phyloP scores from a whole-genome alignment of 495 filamentous ascomycete species.

The Penicillium riverlandense region DNA sequence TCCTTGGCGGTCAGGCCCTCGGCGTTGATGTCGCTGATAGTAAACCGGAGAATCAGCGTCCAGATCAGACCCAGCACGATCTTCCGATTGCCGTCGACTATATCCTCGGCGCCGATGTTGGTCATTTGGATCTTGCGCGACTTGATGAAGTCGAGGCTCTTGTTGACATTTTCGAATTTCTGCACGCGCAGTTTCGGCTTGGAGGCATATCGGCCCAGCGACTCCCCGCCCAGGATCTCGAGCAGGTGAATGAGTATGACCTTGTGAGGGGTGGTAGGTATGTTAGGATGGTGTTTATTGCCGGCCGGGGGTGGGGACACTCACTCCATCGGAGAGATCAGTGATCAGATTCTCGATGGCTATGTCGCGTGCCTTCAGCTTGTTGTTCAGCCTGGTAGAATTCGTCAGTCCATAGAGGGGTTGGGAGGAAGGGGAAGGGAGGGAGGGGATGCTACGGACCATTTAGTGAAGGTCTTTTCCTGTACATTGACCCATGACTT shows the following conservation, averaged over 20 bases:
- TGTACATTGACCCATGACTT: conserved; percentile 95
- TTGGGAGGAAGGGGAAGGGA: background rate
- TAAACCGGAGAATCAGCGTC: conserved; percentile 95
- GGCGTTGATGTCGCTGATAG: conserved; percentile 96
- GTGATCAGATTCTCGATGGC: conserved; percentile 74
- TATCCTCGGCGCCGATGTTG: conserved; percentile 97
- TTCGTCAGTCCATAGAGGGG: background rate
- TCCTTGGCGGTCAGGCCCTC: conserved; percentile 98
- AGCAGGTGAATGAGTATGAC: conserved; percentile 93
- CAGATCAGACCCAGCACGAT: conserved; percentile 96
- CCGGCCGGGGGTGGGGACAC: conserved; percentile 19
- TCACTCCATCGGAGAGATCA: conserved; percentile 88
- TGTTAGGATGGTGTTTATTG: background rate
- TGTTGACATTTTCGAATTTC: conserved; percentile 97
- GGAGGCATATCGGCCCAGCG: conserved; percentile 91
- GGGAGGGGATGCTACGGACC: conserved; percentile 41
- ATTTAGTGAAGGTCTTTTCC: conserved; percentile 99
- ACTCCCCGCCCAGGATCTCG: conserved; percentile 88
- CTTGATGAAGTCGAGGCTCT: conserved; percentile 87
- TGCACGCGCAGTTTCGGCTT: conserved; percentile 94
- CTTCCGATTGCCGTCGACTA: conserved; percentile 96
- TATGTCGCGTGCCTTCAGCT: conserved; percentile 68
- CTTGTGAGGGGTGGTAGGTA: conserved; percentile 32
- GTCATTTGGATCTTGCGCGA: conserved; percentile 89
- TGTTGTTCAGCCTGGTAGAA: conserved; percentile 80